A percentile compares a stretch with the other conserved stretches of the same genome.
Conservation (phyloP, 208 protist species). For the Acanthamoeba sp. region DNA sequence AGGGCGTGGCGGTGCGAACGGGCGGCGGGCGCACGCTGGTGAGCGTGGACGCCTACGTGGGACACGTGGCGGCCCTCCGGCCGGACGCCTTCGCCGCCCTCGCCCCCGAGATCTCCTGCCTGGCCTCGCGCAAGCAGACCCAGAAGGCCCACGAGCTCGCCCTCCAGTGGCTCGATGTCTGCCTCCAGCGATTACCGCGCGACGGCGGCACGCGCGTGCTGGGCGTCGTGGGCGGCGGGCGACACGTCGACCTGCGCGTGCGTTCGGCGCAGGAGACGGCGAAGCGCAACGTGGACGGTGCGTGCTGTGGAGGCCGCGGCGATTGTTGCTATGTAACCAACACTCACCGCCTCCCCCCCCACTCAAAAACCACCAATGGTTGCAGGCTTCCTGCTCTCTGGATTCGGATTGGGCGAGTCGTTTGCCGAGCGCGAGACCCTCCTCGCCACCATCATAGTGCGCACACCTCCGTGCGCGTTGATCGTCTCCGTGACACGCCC, state of each 20-base stretch:
- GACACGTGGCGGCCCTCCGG: background rate
- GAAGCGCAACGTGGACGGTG: conserved; percentile 20
- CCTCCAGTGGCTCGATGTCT: conserved; percentile 22
- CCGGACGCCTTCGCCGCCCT: background rate
- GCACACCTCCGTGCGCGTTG: background rate
- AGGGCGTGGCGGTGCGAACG: conserved; percentile 7
- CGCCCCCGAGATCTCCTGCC: conserved; percentile 12
- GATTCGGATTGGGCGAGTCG: conserved; percentile 36
- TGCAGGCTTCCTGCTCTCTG: conserved; percentile 10
- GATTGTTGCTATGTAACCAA: too few relatives aligned
- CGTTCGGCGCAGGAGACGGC: conserved; percentile 29
- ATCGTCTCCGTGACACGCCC: background rate
- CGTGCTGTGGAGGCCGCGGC: background rate
- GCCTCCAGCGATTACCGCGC: background rate
- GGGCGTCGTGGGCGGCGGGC: background rate
- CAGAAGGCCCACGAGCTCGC: background rate
- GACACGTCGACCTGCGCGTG: background rate
- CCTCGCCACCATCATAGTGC: background rate
- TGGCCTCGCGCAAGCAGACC: conserved; percentile 5
- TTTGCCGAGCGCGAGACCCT: conserved; percentile 10
- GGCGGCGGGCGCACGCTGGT: background rate
- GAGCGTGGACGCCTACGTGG: background rate
- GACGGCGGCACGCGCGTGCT: background rate
- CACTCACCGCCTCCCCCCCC: background rate
- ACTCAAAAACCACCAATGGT: too few relatives aligned